Percentiles rank a stretch among this genome's conserved stretches.
These are phyloP conservation scores for Ogataea wickerhamii DNA, from an alignment of 805 yeast species.

Conservation along the genomic window DNA sequence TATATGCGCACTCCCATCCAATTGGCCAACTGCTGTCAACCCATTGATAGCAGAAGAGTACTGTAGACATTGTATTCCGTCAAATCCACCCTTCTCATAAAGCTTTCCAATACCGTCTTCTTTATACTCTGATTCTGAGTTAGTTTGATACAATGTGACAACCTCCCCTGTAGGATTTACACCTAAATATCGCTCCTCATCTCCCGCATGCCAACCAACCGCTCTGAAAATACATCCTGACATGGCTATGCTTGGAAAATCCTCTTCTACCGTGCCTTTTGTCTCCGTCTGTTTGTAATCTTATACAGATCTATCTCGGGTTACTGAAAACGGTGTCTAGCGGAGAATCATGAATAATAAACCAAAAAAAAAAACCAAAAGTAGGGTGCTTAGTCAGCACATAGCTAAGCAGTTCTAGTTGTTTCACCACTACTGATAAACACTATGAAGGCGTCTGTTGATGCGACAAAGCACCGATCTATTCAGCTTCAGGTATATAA, in stretches of 20 bases:
- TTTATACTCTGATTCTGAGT: constrained; percentile 33
- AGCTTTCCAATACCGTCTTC: constrained; percentile 53
- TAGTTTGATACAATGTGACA: constrained; percentile 60
- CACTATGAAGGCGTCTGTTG: too few species aligned
- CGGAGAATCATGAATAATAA: too few species aligned
- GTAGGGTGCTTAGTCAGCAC: too few species aligned
- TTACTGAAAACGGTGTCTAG: too few species aligned
- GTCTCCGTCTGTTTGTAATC: too few species aligned
- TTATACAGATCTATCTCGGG: too few species aligned
- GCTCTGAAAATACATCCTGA: constrained; percentile 61
- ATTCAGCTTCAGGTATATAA: too few species aligned
- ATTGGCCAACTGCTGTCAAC: constrained; percentile 68
- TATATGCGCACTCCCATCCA: constrained; percentile 61
- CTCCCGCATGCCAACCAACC: constrained; percentile 54
- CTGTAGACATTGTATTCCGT: constrained; percentile 61
- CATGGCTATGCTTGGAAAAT: constrained; percentile 37
- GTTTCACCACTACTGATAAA: too few species aligned
- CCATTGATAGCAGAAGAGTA: constrained; percentile 57
- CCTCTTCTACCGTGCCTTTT: too few species aligned
- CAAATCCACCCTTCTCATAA: constrained; percentile 60
- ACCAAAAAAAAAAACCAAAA: too few species aligned
- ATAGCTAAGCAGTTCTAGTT: too few species aligned
- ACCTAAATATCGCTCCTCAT: constrained; percentile 57
- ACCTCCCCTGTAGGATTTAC: constrained; percentile 81
- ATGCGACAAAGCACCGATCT: too few species aligned